These are phyloP conservation scores for Fusarium luffae DNA, from an alignment of 2,329 filamentous ascomycete species.

Conservation along the genomic window DNA sequence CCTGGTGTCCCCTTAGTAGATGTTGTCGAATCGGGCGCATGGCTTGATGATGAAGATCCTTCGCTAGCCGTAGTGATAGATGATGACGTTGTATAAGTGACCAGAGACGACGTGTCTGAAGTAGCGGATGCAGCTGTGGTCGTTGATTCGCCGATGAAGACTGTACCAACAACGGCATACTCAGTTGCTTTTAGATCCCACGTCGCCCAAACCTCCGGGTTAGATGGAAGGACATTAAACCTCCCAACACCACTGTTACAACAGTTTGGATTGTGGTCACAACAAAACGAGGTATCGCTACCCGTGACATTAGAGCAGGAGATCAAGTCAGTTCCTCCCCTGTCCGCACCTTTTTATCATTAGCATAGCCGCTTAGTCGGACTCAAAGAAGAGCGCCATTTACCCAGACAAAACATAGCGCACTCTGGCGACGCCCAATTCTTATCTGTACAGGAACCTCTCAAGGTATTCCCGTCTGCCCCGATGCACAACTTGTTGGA, in stretches of 20 bases:
- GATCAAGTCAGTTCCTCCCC: slow-evolving; percentile 43
- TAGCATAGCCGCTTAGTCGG: neutral
- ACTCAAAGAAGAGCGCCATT: neutral
- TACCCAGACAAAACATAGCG: slow-evolving; percentile 27
- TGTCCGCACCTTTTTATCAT: slow-evolving; percentile 24
- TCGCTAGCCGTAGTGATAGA: neutral
- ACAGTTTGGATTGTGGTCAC: slow-evolving; percentile 38
- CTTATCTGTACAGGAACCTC: slow-evolving; percentile 43
- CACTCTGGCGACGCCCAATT: slow-evolving; percentile 38
- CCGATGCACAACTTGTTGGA: slow-evolving; percentile 40
- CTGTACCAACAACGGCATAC: slow-evolving; percentile 35
- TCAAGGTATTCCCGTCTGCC: slow-evolving; percentile 34
- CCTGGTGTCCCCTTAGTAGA: neutral
- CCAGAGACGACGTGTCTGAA: neutral
- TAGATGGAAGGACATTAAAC: slow-evolving; percentile 40
- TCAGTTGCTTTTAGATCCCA: slow-evolving; percentile 27
- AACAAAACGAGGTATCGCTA: slow-evolving; percentile 43
- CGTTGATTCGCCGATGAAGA: slow-evolving; percentile 8
- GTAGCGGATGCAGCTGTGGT: slow-evolving; percentile 1
- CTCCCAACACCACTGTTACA: slow-evolving; percentile 43
- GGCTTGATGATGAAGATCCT: neutral
- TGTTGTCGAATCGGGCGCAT: neutral
- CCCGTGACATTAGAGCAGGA: slow-evolving; percentile 43
- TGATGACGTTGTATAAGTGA: neutral
- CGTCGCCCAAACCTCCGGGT: slow-evolving; percentile 39